These are phyloP conservation scores for Quercus phellos DNA, from an alignment of 331 rosid species.

Conservation along the genomic window DNA sequence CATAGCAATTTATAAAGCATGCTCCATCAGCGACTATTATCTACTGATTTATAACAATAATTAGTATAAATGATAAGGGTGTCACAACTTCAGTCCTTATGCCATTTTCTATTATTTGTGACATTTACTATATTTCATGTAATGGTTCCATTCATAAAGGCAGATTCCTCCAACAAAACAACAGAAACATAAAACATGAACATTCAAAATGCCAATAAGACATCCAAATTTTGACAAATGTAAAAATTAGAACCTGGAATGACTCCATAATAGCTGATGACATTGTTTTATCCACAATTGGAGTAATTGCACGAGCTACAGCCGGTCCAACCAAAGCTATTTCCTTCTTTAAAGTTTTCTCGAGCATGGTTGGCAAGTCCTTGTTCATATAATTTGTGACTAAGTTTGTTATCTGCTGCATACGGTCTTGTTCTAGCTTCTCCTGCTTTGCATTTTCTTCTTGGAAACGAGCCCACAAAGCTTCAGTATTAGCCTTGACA, in stretches of 20 bases:
- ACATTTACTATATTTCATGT: neutral
- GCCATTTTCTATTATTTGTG: neutral
- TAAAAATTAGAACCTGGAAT: slow-evolving; percentile 64
- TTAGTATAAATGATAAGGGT: neutral
- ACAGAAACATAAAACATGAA: neutral
- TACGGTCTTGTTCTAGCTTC: slow-evolving; percentile 58
- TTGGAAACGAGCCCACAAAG: slow-evolving; percentile 81
- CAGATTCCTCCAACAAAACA: neutral
- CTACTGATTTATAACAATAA: neutral
- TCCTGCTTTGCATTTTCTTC: slow-evolving; percentile 86
- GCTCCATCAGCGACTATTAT: neutral
- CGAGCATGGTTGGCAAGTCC: slow-evolving; percentile 69
- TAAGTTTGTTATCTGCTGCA: slow-evolving; percentile 56
- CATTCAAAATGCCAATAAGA: slow-evolving; percentile 6
- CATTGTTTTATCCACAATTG: slow-evolving; percentile 70
- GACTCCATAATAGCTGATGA: slow-evolving; percentile 64
- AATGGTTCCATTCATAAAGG: slow-evolving; percentile 3
- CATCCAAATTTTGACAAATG: neutral
- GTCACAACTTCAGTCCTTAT: neutral
- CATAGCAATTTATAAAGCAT: neutral
- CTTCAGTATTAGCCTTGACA: slow-evolving; percentile 76
- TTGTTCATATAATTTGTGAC: slow-evolving; percentile 57
- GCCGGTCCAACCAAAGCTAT: slow-evolving; percentile 68
- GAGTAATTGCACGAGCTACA: slow-evolving; percentile 70
- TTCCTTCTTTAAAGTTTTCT: slow-evolving; percentile 89